Conservation (phyloP, 2,329 filamentous ascomycete species). For the Colletotrichum acutatum region DNA sequence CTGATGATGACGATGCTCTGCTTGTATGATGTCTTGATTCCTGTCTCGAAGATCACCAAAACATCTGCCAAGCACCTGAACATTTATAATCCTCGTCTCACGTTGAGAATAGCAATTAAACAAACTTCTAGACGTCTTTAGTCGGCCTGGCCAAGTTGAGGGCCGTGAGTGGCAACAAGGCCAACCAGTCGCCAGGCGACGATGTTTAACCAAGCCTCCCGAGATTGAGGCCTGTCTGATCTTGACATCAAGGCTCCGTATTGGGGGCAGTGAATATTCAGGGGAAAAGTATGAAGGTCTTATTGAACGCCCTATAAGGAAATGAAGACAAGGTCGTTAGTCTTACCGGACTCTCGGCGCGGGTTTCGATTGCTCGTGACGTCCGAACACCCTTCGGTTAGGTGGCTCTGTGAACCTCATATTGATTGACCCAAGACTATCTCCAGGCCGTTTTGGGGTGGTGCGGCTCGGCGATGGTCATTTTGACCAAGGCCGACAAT, state of each 20-base stretch:
- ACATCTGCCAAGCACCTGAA: neutral
- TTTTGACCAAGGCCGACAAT: neutral
- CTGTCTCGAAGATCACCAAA: too few relatives aligned
- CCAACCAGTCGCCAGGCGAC: neutral
- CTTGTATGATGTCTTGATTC: neutral
- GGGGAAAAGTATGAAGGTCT: neutral
- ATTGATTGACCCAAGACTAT: neutral
- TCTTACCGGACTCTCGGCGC: neutral
- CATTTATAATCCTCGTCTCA: constrained; percentile 3
- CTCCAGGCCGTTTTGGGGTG: neutral
- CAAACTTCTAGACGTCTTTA: neutral
- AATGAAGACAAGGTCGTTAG: neutral
- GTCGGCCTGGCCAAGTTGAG: neutral
- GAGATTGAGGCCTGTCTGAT: neutral
- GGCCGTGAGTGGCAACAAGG: neutral
- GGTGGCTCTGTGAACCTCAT: neutral
- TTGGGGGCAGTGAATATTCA: constrained; percentile 2
- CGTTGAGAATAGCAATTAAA: neutral
- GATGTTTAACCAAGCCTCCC: neutral
- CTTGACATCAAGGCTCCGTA: neutral
- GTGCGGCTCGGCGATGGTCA: neutral
- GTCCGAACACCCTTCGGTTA: neutral
- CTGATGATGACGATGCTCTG: neutral
- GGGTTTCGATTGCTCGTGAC: neutral
- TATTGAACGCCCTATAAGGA: neutral